phyloP scores from a whole-genome alignment of 257 asterid species.

The Datura wrightii region DNA sequence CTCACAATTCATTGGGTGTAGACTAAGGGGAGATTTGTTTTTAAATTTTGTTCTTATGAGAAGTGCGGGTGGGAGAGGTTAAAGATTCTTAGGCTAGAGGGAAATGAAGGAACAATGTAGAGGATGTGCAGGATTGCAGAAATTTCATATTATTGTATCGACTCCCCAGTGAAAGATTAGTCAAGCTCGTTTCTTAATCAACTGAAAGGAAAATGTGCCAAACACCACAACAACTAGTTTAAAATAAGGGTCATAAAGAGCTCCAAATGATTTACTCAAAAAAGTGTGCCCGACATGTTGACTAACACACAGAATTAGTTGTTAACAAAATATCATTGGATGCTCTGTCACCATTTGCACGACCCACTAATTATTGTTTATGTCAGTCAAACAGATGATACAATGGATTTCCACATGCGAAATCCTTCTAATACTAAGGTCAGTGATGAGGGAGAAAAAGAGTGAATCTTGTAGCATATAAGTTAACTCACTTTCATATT shows the following conservation, averaged over 20 bases:
- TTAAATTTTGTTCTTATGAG: neutral
- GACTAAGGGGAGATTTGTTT: neutral
- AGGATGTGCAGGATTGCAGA: neutral
- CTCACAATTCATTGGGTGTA: neutral
- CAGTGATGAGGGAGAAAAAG: neutral
- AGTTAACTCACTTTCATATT: neutral
- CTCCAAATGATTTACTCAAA: neutral
- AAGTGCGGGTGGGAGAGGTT: neutral
- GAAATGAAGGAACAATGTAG: neutral
- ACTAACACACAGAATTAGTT: neutral
- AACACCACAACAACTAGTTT: neutral
- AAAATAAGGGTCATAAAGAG: neutral
- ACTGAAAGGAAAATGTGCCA: neutral
- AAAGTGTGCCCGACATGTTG: neutral
- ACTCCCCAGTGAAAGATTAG: neutral
- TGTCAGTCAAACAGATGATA: neutral
- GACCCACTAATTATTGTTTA: neutral
- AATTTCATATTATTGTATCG: neutral
- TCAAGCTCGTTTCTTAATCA: neutral
- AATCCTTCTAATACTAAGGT: neutral
- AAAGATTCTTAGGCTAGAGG: neutral
- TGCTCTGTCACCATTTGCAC: neutral
- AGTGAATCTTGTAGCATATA: slow-evolving; percentile 5
- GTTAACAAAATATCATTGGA: neutral
- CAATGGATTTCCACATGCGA: neutral